A percentile compares a stretch with the other conserved stretches of the same genome.
Evolutionary conservation across 345 rosid species (phyloP).

Genomic region (Boechera divaricarpa): DNA sequence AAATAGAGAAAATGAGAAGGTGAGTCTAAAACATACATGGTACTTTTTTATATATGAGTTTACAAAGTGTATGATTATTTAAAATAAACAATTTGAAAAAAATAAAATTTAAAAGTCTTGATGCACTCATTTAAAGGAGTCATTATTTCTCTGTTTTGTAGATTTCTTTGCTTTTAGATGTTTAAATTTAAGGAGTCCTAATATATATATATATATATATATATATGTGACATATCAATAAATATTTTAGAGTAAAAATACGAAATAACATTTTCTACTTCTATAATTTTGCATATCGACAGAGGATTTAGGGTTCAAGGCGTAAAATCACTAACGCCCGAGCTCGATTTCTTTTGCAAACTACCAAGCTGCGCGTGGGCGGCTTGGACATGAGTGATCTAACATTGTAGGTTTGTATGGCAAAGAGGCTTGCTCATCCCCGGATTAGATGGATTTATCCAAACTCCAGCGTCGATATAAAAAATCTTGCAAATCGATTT

Average conservation of each 20-base stretch:
- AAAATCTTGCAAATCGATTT: not conserved
- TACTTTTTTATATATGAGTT: too few species aligned
- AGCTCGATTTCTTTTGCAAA: not conserved
- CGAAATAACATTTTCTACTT: not conserved
- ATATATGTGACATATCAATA: too few species aligned
- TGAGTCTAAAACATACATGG: too few species aligned
- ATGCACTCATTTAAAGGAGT: too few species aligned
- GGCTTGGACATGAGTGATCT: not conserved
- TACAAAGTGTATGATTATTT: too few species aligned
- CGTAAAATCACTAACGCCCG: not conserved
- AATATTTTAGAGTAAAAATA: not conserved
- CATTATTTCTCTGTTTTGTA: too few species aligned
- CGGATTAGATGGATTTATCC: not conserved
- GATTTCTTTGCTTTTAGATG: too few species aligned
- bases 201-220: too few species aligned
- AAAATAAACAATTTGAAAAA: too few species aligned
- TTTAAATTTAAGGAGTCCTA: too few species aligned
- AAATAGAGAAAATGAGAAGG: too few species aligned
- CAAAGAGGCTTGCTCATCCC: not conserved
- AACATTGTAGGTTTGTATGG: not conserved
- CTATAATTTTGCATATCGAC: not conserved
- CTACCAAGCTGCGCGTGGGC: not conserved
- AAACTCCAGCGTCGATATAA: not conserved
- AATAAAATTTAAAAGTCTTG: too few species aligned
- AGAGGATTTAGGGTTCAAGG: not conserved